These are phyloP conservation scores for Lasiosphaeria hispida DNA, from an alignment of 495 filamentous ascomycete genomes.

Conservation along the genomic window DNA sequence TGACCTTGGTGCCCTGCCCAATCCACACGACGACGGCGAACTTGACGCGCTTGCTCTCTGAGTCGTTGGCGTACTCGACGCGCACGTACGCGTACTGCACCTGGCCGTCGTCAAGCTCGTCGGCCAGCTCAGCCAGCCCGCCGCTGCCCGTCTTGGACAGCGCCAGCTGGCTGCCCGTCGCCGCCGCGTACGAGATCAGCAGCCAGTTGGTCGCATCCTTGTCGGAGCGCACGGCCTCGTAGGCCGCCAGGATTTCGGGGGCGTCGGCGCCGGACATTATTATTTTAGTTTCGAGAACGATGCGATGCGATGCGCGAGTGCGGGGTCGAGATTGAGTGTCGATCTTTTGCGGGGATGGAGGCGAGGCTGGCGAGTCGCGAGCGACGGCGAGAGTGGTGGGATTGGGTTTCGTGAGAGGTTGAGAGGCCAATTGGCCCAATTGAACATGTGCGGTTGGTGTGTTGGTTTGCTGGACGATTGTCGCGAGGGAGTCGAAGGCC, in stretches of 20 bases:
- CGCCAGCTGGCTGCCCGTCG: slow-evolving; percentile 44
- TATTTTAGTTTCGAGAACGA: not conserved
- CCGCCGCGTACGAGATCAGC: slow-evolving; percentile 51
- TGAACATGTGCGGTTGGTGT: not conserved
- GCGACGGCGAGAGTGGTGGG: too few relatives aligned
- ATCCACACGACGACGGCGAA: slow-evolving; percentile 58
- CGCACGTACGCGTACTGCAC: slow-evolving; percentile 58
- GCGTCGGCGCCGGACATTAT: slow-evolving; percentile 46
- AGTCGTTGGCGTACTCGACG: slow-evolving; percentile 59
- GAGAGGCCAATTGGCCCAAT: too few relatives aligned
- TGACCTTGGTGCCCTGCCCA: slow-evolving; percentile 53
- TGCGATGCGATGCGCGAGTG: not conserved
- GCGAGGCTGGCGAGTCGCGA: too few relatives aligned
- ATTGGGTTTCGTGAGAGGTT: too few relatives aligned
- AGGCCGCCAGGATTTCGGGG: slow-evolving; percentile 47
- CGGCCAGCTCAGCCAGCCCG: slow-evolving; percentile 48
- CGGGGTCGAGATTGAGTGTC: not conserved
- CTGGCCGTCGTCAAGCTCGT: slow-evolving; percentile 44
- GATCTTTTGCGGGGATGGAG: too few relatives aligned
- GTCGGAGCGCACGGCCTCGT: slow-evolving; percentile 54
- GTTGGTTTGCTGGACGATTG: not conserved
- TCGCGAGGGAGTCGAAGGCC: not conserved
- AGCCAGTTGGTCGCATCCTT: slow-evolving; percentile 57
- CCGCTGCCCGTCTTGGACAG: slow-evolving; percentile 50
- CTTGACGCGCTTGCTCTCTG: slow-evolving; percentile 57